phyloP scores from a whole-genome alignment of 306 rosid species.

The peach (Prunus persica) region DNA sequence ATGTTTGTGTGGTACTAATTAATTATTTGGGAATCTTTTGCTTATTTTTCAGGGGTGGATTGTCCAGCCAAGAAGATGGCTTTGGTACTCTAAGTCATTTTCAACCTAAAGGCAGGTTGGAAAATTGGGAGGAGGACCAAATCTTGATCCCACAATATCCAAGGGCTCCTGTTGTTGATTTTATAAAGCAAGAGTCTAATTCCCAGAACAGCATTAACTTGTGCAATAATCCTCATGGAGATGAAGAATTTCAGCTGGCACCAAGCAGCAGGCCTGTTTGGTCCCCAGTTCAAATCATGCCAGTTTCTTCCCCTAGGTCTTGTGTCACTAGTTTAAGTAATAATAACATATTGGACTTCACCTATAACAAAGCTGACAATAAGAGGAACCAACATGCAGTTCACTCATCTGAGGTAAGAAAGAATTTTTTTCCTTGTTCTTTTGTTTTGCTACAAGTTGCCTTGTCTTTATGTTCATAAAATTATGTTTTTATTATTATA shows the following conservation, averaged over 20 bases:
- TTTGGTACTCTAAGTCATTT: constrained; percentile 35
- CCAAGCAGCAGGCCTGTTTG: constrained; percentile 24
- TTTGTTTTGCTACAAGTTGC: background rate
- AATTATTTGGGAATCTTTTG: background rate
- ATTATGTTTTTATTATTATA: background rate
- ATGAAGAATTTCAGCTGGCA: constrained; percentile 37
- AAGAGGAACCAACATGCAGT: constrained; percentile 38
- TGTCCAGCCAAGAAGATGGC: constrained; percentile 57
- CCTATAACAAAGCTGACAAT: constrained; percentile 42
- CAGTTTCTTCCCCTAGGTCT: constrained; percentile 61
- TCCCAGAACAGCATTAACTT: constrained; percentile 38
- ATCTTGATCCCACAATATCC: constrained; percentile 15
- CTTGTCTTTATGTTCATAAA: background rate
- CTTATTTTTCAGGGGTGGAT: constrained; percentile 50
- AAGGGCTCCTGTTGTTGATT: constrained; percentile 24
- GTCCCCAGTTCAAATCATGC: constrained; percentile 45
- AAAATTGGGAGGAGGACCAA: constrained; percentile 50
- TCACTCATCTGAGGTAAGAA: constrained; percentile 54
- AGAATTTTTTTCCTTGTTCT: background rate
- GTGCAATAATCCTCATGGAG: constrained; percentile 26
- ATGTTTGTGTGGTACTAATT: background rate
- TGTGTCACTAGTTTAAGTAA: constrained; percentile 41
- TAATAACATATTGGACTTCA: constrained; percentile 54
- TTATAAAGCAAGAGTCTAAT: constrained; percentile 51
- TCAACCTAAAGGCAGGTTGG: constrained; percentile 37